Conservation (phyloP, 164 flowering plant species). For the Taxillus chinensis region DNA sequence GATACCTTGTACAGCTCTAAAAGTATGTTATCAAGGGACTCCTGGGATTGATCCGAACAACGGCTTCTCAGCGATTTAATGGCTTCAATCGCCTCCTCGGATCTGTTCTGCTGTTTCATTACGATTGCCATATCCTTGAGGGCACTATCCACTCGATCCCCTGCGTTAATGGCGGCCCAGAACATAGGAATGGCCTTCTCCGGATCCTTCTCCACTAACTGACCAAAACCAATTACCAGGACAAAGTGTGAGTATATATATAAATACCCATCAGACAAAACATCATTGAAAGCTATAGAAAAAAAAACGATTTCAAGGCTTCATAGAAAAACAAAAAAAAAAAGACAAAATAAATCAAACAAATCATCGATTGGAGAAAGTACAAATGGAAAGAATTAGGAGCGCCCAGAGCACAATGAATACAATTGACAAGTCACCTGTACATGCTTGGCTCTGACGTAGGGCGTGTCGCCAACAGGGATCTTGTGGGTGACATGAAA, state of each 20-base stretch:
- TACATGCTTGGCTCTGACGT: conserved; percentile 90
- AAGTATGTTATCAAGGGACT: conserved; percentile 90
- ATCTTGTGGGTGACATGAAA: conserved; percentile 84
- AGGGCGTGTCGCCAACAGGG: conserved; percentile 88
- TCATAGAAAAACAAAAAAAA: no score
- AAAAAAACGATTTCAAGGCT: no score
- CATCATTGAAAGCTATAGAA: no score
- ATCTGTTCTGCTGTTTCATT: conserved; percentile 95
- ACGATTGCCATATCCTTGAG: conserved; percentile 98
- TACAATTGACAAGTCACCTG: conserved; percentile 35
- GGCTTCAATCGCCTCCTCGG: conserved; percentile 99
- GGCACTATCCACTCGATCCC: conserved; percentile 98
- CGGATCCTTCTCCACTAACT: conserved; percentile 97
- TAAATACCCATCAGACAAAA: conserved; percentile 10
- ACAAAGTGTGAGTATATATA: background rate
- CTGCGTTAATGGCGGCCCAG: conserved; percentile 98
- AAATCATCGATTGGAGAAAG: background rate
- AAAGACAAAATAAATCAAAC: no score
- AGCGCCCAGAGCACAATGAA: no score
- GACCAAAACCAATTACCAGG: conserved; percentile 10
- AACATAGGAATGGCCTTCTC: conserved; percentile 90
- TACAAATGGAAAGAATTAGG: no score
- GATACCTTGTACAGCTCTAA: conserved; percentile 88
- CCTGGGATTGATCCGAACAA: conserved; percentile 95
- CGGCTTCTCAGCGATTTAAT: conserved; percentile 68